Base-by-base conservation (phyloP, 2,329 filamentous ascomycete species). In the Fusarium sp. region DNA sequence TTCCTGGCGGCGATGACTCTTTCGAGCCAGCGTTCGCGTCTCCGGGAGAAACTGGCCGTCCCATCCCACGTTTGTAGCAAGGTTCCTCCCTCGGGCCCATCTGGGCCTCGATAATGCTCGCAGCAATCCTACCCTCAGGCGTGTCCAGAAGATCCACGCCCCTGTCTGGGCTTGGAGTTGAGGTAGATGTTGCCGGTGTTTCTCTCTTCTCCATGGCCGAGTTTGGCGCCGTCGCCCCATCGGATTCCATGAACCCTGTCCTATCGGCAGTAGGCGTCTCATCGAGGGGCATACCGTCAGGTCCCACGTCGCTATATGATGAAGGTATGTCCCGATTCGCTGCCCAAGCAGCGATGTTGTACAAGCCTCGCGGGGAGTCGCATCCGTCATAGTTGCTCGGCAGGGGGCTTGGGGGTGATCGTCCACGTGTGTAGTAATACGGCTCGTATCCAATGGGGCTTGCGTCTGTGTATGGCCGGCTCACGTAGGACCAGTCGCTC, bases 351-450 rank as follows among this genome's bases (percentile, higher is more conserved):
- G 83, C 79, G n/a, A 79, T 73, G 50, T 79, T 75, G n/a, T 79
- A 77, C 5, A 73, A 65, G 4, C 75, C 70, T 38, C 76, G 73
- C 27, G 79, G 77, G 22, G 80, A 77, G 29, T 82, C 81, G 67
- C 80, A 80, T 56, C 79, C 77, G 56, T 83, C 85, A 62, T 81
- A 79, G 68, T 86, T 83, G 67, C 83, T 87, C 22, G 86, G 85
- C 38, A 85, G 77, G 14, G 86, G 86, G 45, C 87, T 89, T 0
- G 88, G 87, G 1, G 88, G 88, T 27, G 88, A 90, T 34, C 88
- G 84, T 7, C 88, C 88, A 52, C 88, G 83, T 13, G 82, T 83
- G 7, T 86, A 85, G 72, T 85, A 87, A 74, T 85, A 85, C 2
- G 83, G 80, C 35, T 88, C 86, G 20, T 86, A 70, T 79, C 79